phyloP scores from a whole-genome alignment of 2,329 filamentous ascomycete species.

The Cladorrhinum sp. region DNA sequence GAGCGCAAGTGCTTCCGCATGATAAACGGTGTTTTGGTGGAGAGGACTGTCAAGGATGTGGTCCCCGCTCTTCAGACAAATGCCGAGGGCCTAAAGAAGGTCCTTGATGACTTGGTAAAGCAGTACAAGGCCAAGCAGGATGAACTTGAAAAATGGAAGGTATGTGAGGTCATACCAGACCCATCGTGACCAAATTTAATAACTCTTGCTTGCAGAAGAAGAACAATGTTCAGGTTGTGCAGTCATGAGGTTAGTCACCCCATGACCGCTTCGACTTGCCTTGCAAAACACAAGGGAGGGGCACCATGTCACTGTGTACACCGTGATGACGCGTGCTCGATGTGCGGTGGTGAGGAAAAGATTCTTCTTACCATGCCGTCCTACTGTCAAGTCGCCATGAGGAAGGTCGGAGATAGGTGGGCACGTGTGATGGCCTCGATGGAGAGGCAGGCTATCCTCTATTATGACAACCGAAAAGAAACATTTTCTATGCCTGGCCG shows the following conservation, averaged over 20 bases:
- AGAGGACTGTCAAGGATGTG: constrained; percentile 90
- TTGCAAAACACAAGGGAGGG: neutral
- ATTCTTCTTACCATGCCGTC: constrained; percentile 5
- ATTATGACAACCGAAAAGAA: constrained; percentile 2
- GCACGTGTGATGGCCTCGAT: neutral
- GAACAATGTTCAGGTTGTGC: constrained; percentile 84
- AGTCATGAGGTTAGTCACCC: constrained; percentile 52
- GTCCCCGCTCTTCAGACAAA: constrained; percentile 90
- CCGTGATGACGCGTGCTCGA: constrained; percentile 2
- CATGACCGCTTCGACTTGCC: neutral
- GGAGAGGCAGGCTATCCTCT: neutral
- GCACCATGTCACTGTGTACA: constrained; percentile 24
- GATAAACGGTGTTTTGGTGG: constrained; percentile 94
- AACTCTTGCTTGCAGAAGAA: constrained; percentile 61
- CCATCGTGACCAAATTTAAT: constrained; percentile 18
- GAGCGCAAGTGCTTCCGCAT: constrained; percentile 98
- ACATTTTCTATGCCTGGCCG: constrained; percentile 1
- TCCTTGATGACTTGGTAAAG: constrained; percentile 90
- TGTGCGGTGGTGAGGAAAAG: constrained; percentile 5
- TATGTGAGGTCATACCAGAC: constrained; percentile 40
- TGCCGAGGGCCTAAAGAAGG: constrained; percentile 88
- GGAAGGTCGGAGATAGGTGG: too few species aligned
- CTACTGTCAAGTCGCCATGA: neutral
- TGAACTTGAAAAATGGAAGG: constrained; percentile 98
- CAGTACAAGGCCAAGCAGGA: constrained; percentile 94